phyloP scores from a whole-genome alignment of 2,329 filamentous ascomycete genomes.

The Apiospora pterosperma region DNA sequence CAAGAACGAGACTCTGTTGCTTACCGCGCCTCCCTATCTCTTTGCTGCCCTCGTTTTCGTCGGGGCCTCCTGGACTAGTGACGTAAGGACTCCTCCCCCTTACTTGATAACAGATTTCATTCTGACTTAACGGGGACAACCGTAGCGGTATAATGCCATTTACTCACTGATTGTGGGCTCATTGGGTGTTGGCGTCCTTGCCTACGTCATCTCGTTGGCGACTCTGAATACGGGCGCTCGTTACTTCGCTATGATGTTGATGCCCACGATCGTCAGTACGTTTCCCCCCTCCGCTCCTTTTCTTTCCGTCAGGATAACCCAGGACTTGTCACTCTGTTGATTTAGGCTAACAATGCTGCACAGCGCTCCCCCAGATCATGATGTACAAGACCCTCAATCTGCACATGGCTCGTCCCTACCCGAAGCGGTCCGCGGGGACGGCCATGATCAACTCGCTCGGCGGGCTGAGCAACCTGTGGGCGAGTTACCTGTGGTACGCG shows the following conservation, averaged over 20 bases:
- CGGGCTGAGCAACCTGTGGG: slow-evolving; percentile 27
- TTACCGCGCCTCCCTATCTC: slow-evolving; percentile 25
- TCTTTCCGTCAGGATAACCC: not conserved
- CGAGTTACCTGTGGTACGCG: slow-evolving; percentile 22
- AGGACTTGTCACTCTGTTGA: no score
- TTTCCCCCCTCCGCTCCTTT: not conserved
- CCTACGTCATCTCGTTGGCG: slow-evolving; percentile 27
- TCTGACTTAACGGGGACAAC: not conserved
- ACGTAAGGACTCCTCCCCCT: slow-evolving; percentile 3
- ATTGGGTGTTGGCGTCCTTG: slow-evolving; percentile 21
- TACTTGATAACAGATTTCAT: not conserved
- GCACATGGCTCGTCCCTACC: slow-evolving; percentile 18
- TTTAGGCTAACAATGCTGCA: not conserved
- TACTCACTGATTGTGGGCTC: slow-evolving; percentile 24
- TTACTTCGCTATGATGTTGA: slow-evolving; percentile 30
- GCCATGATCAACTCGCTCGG: slow-evolving; percentile 25
- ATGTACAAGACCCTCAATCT: slow-evolving; percentile 7
- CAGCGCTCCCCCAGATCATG: slow-evolving; percentile 2
- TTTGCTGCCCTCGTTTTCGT: slow-evolving; percentile 29
- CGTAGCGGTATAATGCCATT: slow-evolving; percentile 17
- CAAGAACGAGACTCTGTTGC: slow-evolving; percentile 20
- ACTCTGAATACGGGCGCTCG: slow-evolving; percentile 23
- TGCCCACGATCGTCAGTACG: slow-evolving; percentile 12
- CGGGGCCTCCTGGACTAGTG: slow-evolving; percentile 27
- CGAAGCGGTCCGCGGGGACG: slow-evolving; percentile 24